Evolutionary conservation across 2,329 filamentous ascomycete species (phyloP), one percentile per base, ranked within the genome.

Genomic region (Cladophialophora bantiana): DNA sequence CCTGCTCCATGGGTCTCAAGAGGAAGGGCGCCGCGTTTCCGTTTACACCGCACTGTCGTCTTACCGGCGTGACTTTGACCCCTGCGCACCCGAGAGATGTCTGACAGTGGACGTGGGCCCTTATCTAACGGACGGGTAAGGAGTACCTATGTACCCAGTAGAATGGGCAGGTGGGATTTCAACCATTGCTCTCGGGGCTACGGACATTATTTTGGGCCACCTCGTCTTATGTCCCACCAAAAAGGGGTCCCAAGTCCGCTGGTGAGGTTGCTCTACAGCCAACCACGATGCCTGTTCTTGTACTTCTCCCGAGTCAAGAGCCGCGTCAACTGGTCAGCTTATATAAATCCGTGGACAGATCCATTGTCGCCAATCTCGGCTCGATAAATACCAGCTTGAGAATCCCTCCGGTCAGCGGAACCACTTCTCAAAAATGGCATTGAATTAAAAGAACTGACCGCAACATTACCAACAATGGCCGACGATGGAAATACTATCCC

Each of bases 401-500:
- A 2, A 26, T 26, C 45, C 3, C 10, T 48, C 1, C 15, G 12
- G 18, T 26, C 45, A 50, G 10, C 7, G 12, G 45, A 26, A 9
- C 45, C 20, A 10, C 10, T 55, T 36, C 26, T n/a, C 52, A 35
- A 54, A 12, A 32, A 12, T 26, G 18, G 10, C 53, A 56, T n/a
- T 26, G 26, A 26, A 26, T 26, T 26, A 42, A 42, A 12, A 42
- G 38, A 13, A 4, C 36, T 13, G 36, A 38, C 36, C 13, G 38
- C 4, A 53, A 4, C 4, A 12, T 56, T 9, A 20, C 40, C 35
- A 31, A 52, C 7, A 13, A 68, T 65, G 62, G 35, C 62, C 9
- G 53, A 62, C 20, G 31, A 36, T n/a, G 12, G 18, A 20, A 56
- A 53, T 26, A 34, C n/a, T 3, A 40, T 54, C 2, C 42, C 42